Percentiles rank a stretch among this genome's conserved stretches.
Conservation (phyloP, 2,329 filamentous ascomycete species). For the Aspergillus udagawae region DNA sequence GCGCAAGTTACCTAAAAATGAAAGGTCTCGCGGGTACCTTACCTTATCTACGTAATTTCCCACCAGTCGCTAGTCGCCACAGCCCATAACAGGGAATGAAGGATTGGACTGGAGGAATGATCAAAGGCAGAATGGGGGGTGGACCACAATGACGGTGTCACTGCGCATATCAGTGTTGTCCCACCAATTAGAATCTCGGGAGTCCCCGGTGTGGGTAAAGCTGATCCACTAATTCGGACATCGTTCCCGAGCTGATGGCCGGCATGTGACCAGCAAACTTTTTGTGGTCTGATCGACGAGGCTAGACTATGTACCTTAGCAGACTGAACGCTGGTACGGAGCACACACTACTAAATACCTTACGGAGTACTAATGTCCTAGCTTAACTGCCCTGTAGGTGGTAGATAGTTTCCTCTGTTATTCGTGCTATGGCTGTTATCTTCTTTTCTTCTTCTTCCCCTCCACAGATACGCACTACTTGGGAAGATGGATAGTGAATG, state of each 20-base stretch:
- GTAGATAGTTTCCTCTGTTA: no score
- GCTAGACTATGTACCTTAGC: background rate
- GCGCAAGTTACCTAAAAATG: background rate
- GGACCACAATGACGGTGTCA: constrained; percentile 23
- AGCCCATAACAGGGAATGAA: constrained; percentile 1
- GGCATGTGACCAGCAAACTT: constrained; percentile 31
- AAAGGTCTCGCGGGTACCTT: background rate
- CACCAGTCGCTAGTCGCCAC: background rate
- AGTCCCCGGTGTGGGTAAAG: constrained; percentile 14
- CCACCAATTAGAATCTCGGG: constrained; percentile 29
- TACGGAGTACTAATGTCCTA: background rate
- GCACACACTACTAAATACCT: no score
- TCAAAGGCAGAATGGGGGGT: constrained; percentile 21
- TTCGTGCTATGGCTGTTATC: no score
- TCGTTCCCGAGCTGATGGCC: constrained; percentile 17
- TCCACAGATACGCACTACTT: no score
- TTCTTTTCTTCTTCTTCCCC: no score
- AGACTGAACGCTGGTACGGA: no score
- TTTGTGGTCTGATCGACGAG: constrained; percentile 5
- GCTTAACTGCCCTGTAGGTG: background rate
- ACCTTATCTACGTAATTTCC: background rate
- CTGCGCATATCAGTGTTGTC: constrained; percentile 17
- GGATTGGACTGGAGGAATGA: constrained; percentile 9
- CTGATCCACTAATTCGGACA: constrained; percentile 12
- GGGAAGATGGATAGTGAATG: no score